A percentile compares a stretch with the other conserved stretches of the same genome.
These are phyloP conservation scores for Telopea speciosissima DNA, from an alignment of 177 flowering plant genomes.

Conservation along the genomic window DNA sequence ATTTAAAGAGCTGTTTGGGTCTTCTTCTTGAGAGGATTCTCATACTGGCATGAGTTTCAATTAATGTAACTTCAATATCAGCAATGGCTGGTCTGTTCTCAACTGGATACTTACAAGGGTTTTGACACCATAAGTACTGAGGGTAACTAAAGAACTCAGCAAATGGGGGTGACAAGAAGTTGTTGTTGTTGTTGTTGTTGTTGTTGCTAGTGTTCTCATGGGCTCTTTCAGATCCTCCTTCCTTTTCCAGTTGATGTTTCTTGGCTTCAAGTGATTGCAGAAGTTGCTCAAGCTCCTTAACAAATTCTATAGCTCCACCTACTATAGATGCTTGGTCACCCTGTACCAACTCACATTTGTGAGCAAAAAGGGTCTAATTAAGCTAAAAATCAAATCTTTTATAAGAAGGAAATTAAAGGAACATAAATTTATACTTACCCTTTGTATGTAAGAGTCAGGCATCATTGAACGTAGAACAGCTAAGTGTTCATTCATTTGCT, in stretches of 20 bases:
- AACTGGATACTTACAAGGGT: conserved; percentile 27
- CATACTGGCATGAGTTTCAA: conserved; percentile 69
- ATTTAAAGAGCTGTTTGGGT: conserved; percentile 45
- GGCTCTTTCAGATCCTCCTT: conserved; percentile 10
- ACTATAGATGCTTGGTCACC: conserved; percentile 95
- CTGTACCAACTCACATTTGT: conserved; percentile 27
- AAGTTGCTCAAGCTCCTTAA: conserved; percentile 82
- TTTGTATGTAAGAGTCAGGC: conserved; percentile 70
- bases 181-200: not conserved
- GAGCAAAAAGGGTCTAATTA: not conserved
- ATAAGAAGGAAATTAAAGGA: too few species aligned
- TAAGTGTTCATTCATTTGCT: conserved; percentile 86
- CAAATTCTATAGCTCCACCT: conserved; percentile 88
- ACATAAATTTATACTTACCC: conserved; percentile 36
- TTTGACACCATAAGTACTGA: conserved; percentile 44
- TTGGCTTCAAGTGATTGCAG: conserved; percentile 70
- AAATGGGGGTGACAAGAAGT: conserved; percentile 25
- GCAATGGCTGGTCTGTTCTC: conserved; percentile 44
- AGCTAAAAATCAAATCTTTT: not conserved
- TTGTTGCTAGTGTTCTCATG: not conserved
- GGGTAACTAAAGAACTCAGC: conserved; percentile 51
- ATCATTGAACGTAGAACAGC: conserved; percentile 73
- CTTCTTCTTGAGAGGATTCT: conserved; percentile 39
- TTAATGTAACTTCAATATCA: conserved; percentile 79
- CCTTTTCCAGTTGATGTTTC: conserved; percentile 27